Conservation (phyloP, 1,284 basidiomycete species). For the Leucocoprinus gongylophorus region DNA sequence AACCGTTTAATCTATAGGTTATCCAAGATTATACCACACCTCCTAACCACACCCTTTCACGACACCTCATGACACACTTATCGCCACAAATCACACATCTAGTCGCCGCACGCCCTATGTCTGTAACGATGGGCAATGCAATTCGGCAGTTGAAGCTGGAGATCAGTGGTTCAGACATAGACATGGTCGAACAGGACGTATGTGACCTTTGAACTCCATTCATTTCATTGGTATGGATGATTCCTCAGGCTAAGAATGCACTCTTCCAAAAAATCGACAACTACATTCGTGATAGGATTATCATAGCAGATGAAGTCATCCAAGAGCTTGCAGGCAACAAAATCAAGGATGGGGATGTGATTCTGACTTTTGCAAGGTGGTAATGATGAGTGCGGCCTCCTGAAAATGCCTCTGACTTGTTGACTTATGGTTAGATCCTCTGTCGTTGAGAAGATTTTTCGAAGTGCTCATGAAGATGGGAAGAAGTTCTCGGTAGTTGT, state of each 20-base stretch:
- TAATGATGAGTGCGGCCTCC: background rate
- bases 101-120: slow-evolving; percentile 82
- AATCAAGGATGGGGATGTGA: slow-evolving; percentile 89
- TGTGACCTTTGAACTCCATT: slow-evolving; percentile 22
- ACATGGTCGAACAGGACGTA: slow-evolving; percentile 91
- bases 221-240: background rate
- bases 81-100: slow-evolving; percentile 90
- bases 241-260: slow-evolving; percentile 73
- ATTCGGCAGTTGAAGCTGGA: slow-evolving; percentile 94
- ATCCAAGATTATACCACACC: slow-evolving; percentile 85
- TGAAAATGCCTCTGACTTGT: background rate
- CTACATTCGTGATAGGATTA: slow-evolving; percentile 92
- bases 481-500: slow-evolving; percentile 86
- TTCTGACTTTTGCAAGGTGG: slow-evolving; percentile 89
- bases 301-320: slow-evolving; percentile 91
- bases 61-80: slow-evolving; percentile 82
- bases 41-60: slow-evolving; percentile 72
- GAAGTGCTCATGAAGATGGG: slow-evolving; percentile 69
- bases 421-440: slow-evolving; percentile 48
- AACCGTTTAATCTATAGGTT: slow-evolving; percentile 42
- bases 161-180: slow-evolving; percentile 88
- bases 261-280: slow-evolving; percentile 86
- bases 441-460: slow-evolving; percentile 85
- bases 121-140: slow-evolving; percentile 94
- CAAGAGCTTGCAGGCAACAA: slow-evolving; percentile 84